phyloP scores from a whole-genome alignment of 2,329 filamentous ascomycete species.

The Bipolaris sorokiniana region DNA sequence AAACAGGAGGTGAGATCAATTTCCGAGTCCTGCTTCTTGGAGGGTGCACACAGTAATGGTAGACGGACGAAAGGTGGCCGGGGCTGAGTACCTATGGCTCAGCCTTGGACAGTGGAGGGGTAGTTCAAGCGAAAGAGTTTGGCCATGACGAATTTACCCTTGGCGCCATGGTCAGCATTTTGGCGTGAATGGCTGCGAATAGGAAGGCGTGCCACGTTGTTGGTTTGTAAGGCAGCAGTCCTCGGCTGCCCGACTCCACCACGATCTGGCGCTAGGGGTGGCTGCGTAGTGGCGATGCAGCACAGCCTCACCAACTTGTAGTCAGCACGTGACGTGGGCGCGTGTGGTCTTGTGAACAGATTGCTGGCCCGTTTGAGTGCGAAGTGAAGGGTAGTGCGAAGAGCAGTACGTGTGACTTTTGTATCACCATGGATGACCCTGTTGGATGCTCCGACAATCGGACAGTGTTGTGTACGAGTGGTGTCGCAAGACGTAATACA shows the following conservation, averaged over 20 bases:
- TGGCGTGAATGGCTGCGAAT: too few relatives aligned
- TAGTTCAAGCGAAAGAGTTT: constrained; percentile 1
- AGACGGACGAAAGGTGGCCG: neutral
- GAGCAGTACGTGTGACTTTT: neutral
- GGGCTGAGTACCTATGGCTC: constrained; percentile 15
- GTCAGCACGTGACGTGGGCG: neutral
- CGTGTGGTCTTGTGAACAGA: neutral
- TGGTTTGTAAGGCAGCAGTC: constrained; percentile 2
- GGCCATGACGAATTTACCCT: constrained; percentile 10
- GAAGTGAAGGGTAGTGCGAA: neutral
- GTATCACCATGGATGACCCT: neutral
- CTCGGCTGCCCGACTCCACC: too few relatives aligned
- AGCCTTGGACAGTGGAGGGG: constrained; percentile 11
- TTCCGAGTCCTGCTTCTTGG: neutral
- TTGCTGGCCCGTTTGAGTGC: neutral
- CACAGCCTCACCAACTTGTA: constrained; percentile 2
- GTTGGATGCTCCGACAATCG: neutral
- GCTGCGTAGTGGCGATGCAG: constrained; percentile 12
- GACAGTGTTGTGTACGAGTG: too few relatives aligned
- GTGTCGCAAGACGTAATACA: too few relatives aligned
- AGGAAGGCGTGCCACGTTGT: neutral
- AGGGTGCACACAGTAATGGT: neutral
- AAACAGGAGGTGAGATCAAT: neutral
- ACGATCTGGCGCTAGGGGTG: neutral
- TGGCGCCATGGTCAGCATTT: neutral